Percentiles rank a stretch among this genome's conserved stretches.
Evolutionary conservation across 139 green algal genomes (phyloP).

Genomic region (Coelastrella sp.): DNA sequence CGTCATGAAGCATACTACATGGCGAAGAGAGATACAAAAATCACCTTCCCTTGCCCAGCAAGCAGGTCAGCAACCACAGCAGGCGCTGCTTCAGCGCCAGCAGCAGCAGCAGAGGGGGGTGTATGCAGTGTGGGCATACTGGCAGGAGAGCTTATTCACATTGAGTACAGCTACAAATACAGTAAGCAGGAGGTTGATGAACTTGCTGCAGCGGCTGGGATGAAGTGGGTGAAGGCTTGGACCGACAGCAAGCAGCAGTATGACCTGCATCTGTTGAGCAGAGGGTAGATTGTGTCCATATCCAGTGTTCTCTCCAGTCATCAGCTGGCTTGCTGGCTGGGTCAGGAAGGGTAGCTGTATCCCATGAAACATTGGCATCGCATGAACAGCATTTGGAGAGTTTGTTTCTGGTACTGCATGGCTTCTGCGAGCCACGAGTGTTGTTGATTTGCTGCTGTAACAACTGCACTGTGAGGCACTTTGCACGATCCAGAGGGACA

Average conservation of each 20-base stretch:
- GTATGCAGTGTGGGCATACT: background rate
- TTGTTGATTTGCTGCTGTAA: no score
- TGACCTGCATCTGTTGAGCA: constrained; percentile 33
- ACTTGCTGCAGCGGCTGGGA: constrained; percentile 19
- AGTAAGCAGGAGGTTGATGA: background rate
- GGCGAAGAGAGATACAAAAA: constrained; percentile 13
- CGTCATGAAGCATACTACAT: constrained; percentile 38
- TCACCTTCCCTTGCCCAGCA: background rate
- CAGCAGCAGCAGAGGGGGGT: background rate
- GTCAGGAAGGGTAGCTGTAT: no score
- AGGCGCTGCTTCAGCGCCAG: background rate
- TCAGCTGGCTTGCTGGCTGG: no score
- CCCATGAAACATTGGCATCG: no score
- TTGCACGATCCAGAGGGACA: no score
- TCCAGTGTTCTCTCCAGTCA: no score
- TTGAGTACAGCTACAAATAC: constrained; percentile 42
- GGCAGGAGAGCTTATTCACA: constrained; percentile 28
- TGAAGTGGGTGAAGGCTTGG: constrained; percentile 13
- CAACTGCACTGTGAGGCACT: no score
- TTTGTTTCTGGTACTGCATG: no score
- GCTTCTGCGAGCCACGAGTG: no score
- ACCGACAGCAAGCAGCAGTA: background rate
- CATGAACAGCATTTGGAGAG: no score
- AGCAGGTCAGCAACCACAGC: background rate
- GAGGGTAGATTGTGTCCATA: no score